These are phyloP conservation scores for Scheffersomyces illinoinensis DNA, from an alignment of 1,139 yeast species.

Conservation along the genomic window DNA sequence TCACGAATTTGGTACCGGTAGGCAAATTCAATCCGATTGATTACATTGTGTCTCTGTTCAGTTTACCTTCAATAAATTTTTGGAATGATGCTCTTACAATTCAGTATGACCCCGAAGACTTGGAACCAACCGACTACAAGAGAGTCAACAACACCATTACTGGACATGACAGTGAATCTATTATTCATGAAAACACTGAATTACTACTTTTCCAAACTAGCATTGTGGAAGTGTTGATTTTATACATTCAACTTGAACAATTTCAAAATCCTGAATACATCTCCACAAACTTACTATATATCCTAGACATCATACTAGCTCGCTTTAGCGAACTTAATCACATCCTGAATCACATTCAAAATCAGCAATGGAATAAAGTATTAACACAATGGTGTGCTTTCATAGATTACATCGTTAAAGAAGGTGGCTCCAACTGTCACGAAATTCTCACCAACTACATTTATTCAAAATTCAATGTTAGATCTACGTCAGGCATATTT, in stretches of 20 bases:
- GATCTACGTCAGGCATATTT: neutral
- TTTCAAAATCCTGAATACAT: slow-evolving; percentile 43
- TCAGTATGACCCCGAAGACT: slow-evolving; percentile 18
- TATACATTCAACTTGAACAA: slow-evolving; percentile 44
- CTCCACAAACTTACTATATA: slow-evolving; percentile 25
- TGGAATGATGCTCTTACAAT: slow-evolving; percentile 26
- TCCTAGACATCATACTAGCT: slow-evolving; percentile 32
- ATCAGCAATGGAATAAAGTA: slow-evolving; percentile 34
- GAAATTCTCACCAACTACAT: slow-evolving; percentile 38
- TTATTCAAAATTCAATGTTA: slow-evolving; percentile 27
- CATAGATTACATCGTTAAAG: slow-evolving; percentile 35
- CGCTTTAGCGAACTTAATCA: slow-evolving; percentile 30
- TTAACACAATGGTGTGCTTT: slow-evolving; percentile 33
- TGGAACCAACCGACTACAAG: slow-evolving; percentile 15
- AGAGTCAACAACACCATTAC: slow-evolving; percentile 22
- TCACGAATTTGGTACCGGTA: slow-evolving; percentile 40
- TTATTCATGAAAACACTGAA: slow-evolving; percentile 22
- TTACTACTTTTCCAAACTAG: slow-evolving; percentile 31
- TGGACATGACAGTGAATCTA: slow-evolving; percentile 29
- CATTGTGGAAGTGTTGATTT: slow-evolving; percentile 33
- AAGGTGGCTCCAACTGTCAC: slow-evolving; percentile 41
- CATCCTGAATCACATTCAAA: slow-evolving; percentile 29
- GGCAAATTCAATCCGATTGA: slow-evolving; percentile 40
- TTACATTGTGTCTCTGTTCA: slow-evolving; percentile 33
- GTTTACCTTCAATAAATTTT: slow-evolving; percentile 22